Percentiles rank a stretch among this genome's conserved stretches.
These are phyloP conservation scores for Teunomyces pallodes DNA, from an alignment of 805 yeast genomes.

Conservation along the genomic window DNA sequence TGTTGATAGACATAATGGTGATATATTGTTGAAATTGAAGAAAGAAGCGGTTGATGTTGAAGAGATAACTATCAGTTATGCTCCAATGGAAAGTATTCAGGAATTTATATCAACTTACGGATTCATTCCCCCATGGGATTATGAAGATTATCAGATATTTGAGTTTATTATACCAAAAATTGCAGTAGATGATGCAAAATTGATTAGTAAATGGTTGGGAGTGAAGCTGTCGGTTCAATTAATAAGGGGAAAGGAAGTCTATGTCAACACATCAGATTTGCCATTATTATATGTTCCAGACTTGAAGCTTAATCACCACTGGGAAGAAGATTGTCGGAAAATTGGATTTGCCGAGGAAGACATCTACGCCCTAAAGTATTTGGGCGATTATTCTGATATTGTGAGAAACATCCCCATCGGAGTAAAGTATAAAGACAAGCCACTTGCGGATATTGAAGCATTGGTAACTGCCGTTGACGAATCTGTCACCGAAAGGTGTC, in stretches of 20 bases:
- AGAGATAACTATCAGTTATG: slow-evolving; percentile 27
- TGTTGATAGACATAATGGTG: slow-evolving; percentile 45
- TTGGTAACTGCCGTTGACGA: neutral
- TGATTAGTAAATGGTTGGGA: slow-evolving; percentile 27
- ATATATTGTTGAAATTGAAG: slow-evolving; percentile 35
- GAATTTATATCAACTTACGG: slow-evolving; percentile 31
- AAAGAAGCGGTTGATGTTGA: slow-evolving; percentile 1
- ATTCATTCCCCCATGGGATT: slow-evolving; percentile 22
- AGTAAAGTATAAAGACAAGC: neutral
- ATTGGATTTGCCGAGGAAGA: slow-evolving; percentile 1
- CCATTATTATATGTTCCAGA: slow-evolving; percentile 15
- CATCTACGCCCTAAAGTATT: neutral
- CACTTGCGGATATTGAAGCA: neutral
- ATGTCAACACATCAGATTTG: slow-evolving; percentile 15
- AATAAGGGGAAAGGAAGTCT: slow-evolving; percentile 13
- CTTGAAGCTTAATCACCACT: slow-evolving; percentile 11
- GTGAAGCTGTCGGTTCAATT: slow-evolving; percentile 27
- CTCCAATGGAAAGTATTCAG: slow-evolving; percentile 20
- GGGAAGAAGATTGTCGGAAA: slow-evolving; percentile 14
- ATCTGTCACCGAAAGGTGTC: neutral
- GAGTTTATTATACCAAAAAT: slow-evolving; percentile 10
- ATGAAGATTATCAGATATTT: slow-evolving; percentile 11
- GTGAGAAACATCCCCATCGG: slow-evolving; percentile 1
- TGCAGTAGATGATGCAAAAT: slow-evolving; percentile 10
- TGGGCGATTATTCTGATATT: neutral